Evolutionary conservation across 176 grass and related monocot genomes (phyloP).

Genomic region (Tillandsia leiboldiana): DNA sequence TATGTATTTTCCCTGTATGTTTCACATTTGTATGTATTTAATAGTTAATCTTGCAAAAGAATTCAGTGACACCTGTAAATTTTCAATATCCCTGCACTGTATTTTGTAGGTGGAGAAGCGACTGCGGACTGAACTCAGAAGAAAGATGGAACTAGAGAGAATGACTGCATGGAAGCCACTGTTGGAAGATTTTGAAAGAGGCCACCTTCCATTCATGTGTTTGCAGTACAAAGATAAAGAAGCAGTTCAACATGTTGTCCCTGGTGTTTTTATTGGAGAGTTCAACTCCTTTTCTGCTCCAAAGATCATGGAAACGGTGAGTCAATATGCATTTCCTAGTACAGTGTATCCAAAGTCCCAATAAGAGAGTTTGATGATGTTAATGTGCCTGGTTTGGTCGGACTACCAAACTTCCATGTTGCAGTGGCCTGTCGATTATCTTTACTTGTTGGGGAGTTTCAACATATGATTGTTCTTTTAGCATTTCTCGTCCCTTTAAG

Average conservation of each 20-base stretch:
- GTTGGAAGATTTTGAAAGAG: slow-evolving; percentile 74
- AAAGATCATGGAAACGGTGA: slow-evolving; percentile 54
- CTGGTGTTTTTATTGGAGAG: slow-evolving; percentile 82
- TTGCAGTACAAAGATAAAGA: slow-evolving; percentile 96
- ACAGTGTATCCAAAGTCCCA: not conserved
- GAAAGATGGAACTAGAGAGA: slow-evolving; percentile 81
- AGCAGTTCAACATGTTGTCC: slow-evolving; percentile 74
- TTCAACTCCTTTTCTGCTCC: slow-evolving; percentile 48
- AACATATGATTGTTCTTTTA: too few species aligned
- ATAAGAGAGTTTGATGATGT: not conserved
- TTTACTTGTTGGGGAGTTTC: too few species aligned
- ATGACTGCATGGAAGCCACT: slow-evolving; percentile 77
- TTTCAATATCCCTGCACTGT: not conserved
- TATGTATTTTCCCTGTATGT: too few species aligned
- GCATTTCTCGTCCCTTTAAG: too few species aligned
- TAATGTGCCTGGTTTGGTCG: too few species aligned
- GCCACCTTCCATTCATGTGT: slow-evolving; percentile 86
- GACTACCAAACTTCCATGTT: too few species aligned
- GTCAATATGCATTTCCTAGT: slow-evolving; percentile 4
- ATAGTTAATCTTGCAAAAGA: not conserved
- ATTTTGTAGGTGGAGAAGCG: slow-evolving; percentile 70
- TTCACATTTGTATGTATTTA: not conserved
- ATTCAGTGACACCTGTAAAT: slow-evolving; percentile 10
- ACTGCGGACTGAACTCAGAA: slow-evolving; percentile 61
- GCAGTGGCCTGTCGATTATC: too few species aligned